phyloP scores from a whole-genome alignment of 2,329 filamentous ascomycete species.

The Cytospora paraplurivora region DNA sequence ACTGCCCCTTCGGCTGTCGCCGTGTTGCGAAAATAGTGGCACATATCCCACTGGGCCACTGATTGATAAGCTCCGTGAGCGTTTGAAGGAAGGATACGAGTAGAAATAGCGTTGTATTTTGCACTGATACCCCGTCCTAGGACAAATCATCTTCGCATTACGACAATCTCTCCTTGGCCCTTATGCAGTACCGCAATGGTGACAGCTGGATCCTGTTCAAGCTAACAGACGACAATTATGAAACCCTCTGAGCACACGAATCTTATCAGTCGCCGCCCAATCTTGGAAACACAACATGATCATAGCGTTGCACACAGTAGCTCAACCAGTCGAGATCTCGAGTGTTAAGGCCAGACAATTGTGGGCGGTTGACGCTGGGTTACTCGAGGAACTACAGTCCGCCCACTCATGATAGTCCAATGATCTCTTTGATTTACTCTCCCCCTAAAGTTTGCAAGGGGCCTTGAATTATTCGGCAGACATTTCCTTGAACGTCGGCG shows the following conservation, averaged over 20 bases:
- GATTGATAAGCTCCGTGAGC: constrained; percentile 20
- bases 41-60: constrained; percentile 24
- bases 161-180: neutral
- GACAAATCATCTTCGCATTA: neutral
- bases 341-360: neutral
- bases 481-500: no score
- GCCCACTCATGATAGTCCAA: no score
- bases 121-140: neutral
- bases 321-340: neutral
- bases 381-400: neutral
- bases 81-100: constrained; percentile 20
- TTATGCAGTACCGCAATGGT: neutral
- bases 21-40: constrained; percentile 50
- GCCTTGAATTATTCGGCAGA: no score
- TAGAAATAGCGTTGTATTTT: neutral
- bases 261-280: neutral
- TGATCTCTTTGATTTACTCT: no score
- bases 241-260: neutral
- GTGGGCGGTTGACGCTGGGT: neutral
- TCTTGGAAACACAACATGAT: neutral
- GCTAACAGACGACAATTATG: neutral
- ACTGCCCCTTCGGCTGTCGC: constrained; percentile 73
- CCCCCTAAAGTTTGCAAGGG: no score
- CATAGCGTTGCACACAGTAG: neutral
- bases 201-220: neutral